These are phyloP conservation scores for Eucalyptus sideroxylon DNA, from an alignment of 345 rosid species.

Conservation along the genomic window DNA sequence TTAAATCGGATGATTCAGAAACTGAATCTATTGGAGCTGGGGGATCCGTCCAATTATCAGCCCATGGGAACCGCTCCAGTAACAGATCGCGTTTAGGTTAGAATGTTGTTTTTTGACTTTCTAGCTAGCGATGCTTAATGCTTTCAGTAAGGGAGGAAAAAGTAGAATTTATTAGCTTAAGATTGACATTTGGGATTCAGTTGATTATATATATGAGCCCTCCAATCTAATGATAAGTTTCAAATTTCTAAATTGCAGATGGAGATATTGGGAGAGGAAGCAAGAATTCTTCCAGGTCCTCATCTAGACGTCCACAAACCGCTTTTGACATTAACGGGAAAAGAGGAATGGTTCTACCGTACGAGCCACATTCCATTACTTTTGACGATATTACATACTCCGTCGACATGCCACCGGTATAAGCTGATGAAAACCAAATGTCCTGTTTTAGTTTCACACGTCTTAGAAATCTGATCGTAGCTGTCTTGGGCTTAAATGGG, in stretches of 20 bases:
- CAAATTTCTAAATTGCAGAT: not conserved
- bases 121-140: not conserved
- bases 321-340: not conserved
- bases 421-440: not conserved
- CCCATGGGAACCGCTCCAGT: not conserved
- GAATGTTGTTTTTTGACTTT: not conserved
- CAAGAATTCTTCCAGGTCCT: not conserved
- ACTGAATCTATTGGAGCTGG: not conserved
- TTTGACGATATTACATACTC: conserved; percentile 25
- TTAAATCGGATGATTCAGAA: not conserved
- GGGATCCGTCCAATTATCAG: not conserved
- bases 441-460: not conserved
- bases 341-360: conserved; percentile 42
- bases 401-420: conserved; percentile 40
- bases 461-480: not conserved
- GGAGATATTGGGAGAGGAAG: not conserved
- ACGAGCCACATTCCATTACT: conserved; percentile 19
- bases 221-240: not conserved
- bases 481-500: not conserved
- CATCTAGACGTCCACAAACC: not conserved
- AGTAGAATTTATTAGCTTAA: not conserved
- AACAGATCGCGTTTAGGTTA: not conserved
- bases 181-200: not conserved
- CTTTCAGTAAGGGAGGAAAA: not conserved
- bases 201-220: not conserved